These are phyloP conservation scores for Crithidia fasciculata DNA, from an alignment of 208 protist species.

Conservation along the genomic window DNA sequence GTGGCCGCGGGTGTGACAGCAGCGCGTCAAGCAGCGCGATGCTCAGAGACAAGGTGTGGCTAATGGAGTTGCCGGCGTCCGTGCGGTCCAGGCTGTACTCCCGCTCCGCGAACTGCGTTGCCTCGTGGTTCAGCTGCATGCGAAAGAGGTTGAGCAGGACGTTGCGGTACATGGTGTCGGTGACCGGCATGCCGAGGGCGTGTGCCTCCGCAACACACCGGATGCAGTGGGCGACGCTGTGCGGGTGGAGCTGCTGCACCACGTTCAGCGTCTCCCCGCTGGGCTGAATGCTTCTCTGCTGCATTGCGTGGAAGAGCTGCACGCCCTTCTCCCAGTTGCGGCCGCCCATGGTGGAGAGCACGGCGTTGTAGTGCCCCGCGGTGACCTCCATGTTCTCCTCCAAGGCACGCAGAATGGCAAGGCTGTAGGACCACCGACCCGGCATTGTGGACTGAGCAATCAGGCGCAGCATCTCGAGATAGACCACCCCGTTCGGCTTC, in stretches of 20 bases:
- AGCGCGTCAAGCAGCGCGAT: constrained; percentile 80
- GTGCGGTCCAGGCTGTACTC: constrained; percentile 56
- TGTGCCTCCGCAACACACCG: constrained; percentile 80
- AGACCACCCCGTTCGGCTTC: constrained; percentile 73
- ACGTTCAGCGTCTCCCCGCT: constrained; percentile 81
- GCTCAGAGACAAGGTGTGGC: constrained; percentile 59
- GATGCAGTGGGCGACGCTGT: constrained; percentile 67
- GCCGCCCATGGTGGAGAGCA: constrained; percentile 68
- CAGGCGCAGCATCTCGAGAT: constrained; percentile 82
- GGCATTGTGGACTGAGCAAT: constrained; percentile 50
- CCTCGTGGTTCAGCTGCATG: constrained; percentile 78
- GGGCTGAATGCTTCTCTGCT: constrained; percentile 70
- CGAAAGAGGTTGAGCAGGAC: constrained; percentile 71
- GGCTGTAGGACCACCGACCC: constrained; percentile 57
- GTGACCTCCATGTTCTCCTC: constrained; percentile 70
- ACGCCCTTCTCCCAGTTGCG: constrained; percentile 62
- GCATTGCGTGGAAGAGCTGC: constrained; percentile 76
- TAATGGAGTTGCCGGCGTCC: constrained; percentile 62
- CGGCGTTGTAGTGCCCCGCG: constrained; percentile 87
- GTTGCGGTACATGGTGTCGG: constrained; percentile 81
- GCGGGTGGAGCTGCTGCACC: constrained; percentile 59
- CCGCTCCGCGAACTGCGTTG: constrained; percentile 65
- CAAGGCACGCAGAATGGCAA: constrained; percentile 62
- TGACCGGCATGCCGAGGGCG: constrained; percentile 73
- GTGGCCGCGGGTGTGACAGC: constrained; percentile 65